Evolutionary conservation across 176 grass and related monocot genomes (phyloP).

Genomic region (Oryza glaberrima): DNA sequence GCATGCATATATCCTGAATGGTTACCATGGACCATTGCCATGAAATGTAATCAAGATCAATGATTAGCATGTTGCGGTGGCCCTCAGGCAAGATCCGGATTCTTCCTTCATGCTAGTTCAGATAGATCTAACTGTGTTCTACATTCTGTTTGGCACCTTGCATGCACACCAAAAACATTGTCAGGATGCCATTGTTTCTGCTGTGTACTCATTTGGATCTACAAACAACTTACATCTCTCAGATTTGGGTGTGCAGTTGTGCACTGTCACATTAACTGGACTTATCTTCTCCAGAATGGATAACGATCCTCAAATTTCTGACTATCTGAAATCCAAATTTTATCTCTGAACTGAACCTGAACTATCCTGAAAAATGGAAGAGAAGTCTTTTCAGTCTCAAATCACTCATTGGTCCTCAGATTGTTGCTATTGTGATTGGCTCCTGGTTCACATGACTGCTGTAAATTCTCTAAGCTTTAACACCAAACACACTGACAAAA

Average conservation of each 20-base stretch:
- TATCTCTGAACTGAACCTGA: not conserved
- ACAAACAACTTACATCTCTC: not conserved
- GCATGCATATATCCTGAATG: not conserved
- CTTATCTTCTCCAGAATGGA: slow-evolving; percentile 1
- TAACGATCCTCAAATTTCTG: not conserved
- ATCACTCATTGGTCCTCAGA: not conserved
- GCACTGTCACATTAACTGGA: not conserved
- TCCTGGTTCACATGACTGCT: not conserved
- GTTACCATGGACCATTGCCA: not conserved
- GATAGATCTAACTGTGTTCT: slow-evolving; percentile 11
- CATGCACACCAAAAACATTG: not conserved
- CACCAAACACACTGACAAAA: not conserved
- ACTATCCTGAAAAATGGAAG: not conserved
- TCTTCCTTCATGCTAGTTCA: not conserved
- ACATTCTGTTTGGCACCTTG: not conserved
- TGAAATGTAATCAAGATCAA: not conserved
- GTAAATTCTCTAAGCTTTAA: not conserved
- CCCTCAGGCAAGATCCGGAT: slow-evolving; percentile 16
- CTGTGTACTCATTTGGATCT: slow-evolving; percentile 1
- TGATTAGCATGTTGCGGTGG: not conserved
- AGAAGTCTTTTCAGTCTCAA: not conserved
- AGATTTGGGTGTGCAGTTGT: not conserved
- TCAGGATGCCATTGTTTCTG: not conserved
- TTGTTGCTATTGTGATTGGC: not conserved
- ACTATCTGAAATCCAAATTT: not conserved